Base-by-base conservation (phyloP, 257 asterid species). In the Scutellaria galericulata region DNA sequence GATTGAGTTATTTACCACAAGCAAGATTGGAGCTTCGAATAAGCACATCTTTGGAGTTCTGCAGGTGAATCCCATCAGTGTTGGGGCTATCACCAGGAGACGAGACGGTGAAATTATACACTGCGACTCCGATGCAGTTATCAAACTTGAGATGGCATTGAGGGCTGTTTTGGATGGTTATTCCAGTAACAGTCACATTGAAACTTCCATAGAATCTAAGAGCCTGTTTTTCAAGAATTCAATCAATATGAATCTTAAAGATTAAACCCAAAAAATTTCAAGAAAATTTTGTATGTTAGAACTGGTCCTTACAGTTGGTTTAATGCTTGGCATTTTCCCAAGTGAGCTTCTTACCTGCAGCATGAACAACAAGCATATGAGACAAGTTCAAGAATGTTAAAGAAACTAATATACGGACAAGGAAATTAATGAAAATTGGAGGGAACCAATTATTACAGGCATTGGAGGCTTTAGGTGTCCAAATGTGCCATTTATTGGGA, bases 81-180 rank as follows among this genome's bases (percentile, higher is more conserved):
- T 94, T 94, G 14, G 97, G 99, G 75, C 99, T 94, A 60, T 89
- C 87, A 4, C 96, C 93, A 0, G 99, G 99, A 7, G 98, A 94
- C 3, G 88, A 83, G 46, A 72, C 89, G 1, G 71, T 81, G 70
- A 94, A 82, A 81, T 89, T 82, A 88, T 87, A 83, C 5, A 94
- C 99, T 7, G 81, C 22, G 12, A 94, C 98, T 46, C 96, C 97
- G 11, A 80, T 65, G 79, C 98, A 91, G 54, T 86, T 86, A 58
- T 94, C 99, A 10, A 94, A 91, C 75, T 91, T 94, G 69, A 94
- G 86, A 75, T 94, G 99, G 80, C 93, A 88, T 58, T 91, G 98
- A 2, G 87, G 95, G 74, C 98, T 94, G 57, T 89, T 88, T 69
- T 81, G 95, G 66, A 94, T 91, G 7, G 77, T 91, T 58, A 94